Evolutionary conservation across 163 green algal species (phyloP), one percentile per base, ranked within the genome.

Genomic region (Volvox carteri): DNA sequence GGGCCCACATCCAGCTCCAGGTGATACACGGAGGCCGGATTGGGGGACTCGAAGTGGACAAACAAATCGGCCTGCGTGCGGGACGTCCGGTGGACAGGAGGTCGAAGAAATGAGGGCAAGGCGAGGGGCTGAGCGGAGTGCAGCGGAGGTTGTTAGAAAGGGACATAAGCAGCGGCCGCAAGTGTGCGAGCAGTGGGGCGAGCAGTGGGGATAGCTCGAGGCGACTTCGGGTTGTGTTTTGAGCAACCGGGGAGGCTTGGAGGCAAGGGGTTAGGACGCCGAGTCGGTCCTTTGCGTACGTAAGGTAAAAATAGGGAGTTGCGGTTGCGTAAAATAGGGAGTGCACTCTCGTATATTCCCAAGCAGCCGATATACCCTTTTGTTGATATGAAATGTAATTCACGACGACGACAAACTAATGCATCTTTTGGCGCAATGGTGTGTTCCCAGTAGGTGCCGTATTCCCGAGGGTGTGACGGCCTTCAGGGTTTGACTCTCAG

Each of bases 11-110:
- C 2, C 62, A 87, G 44, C 80, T 87, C 80, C 42, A 87, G 9
- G 62, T 87, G 80, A 44, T 87, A 87, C 1, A 87, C 1, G 6
- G 62, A 35, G 44, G 80, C 60, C 7, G 80, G 80, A 1, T 30
- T 23, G 80, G 80, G 80, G 18, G 41, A 58, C 80, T 87, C 80
- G 33, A 87, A 79, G 65, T 87, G 80, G 5, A 87, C 44, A 44
- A 87, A 87, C 42, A 87, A 12, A 35, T 87, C 80, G 30, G 65
- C 80, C 46, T 78, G 44, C 4, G 25, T 28, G 41, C 48, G 5
- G 2, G 42, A n/a, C n/a, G n/a, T n/a, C n/a, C n/a, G n/a, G 75
- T n/a, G 72, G 11, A 48, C 21, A 54, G 19, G 9, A 39, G 35
- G 35, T 19, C 35, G 16, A 54, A 19, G 65, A 33, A 25, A 7